Evolutionary conservation across 768 basidiomycete species (phyloP).

Genomic region (Russula griseocarnosa): DNA sequence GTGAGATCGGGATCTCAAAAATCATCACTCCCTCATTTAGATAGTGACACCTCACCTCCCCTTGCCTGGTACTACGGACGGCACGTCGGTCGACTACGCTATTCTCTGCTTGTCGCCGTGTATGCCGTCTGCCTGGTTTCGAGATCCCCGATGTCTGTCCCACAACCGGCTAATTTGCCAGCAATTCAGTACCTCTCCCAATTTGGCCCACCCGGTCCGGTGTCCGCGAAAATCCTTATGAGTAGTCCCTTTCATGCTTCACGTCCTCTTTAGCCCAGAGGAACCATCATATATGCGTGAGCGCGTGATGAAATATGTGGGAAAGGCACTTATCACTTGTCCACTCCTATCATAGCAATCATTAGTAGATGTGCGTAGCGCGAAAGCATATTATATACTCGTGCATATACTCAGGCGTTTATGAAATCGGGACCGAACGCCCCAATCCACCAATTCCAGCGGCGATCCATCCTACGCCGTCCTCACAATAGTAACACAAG

Average conservation of each 20-base stretch:
- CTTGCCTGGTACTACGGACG: neutral
- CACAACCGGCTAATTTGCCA: slow-evolving; percentile 3
- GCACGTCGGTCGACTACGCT: neutral
- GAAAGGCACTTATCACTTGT: neutral
- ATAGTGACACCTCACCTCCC: neutral
- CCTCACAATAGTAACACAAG: neutral
- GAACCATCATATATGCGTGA: neutral
- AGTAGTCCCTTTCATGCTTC: neutral
- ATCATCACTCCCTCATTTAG: slow-evolving; percentile 10
- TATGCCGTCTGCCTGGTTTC: neutral
- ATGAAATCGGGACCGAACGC: neutral
- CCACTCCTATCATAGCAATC: neutral
- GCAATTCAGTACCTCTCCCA: neutral
- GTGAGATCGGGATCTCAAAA: slow-evolving; percentile 15
- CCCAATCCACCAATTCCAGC: neutral
- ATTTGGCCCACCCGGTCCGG: slow-evolving; percentile 3
- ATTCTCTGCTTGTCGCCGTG: neutral
- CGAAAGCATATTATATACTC: neutral
- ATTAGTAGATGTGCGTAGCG: neutral
- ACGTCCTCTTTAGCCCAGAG: neutral
- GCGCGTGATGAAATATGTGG: neutral
- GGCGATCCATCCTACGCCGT: slow-evolving; percentile 1
- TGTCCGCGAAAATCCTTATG: neutral
- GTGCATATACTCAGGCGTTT: neutral
- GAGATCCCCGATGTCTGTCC: neutral